Evolutionary conservation across 1,139 yeast species (phyloP), one percentile per base, ranked within the genome.

Genomic region (Maudiozyma humilis): DNA sequence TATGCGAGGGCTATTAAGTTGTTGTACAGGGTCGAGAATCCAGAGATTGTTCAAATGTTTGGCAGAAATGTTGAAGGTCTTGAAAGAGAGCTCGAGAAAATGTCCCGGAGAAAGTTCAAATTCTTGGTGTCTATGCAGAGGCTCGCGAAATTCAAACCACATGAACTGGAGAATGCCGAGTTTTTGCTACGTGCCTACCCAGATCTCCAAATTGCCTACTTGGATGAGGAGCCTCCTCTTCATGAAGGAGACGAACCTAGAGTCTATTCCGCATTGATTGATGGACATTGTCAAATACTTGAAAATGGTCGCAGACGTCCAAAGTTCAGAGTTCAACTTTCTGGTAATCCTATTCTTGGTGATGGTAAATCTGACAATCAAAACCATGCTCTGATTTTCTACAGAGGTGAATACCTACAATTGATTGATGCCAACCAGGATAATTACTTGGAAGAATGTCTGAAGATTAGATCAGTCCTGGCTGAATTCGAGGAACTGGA

Each of bases 331-430:
- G 81, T 91, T 56, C 96, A 89, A 75, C 76, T 91, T 57, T 88
- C 96, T 57, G 98, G 98, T 75, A 91, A 91, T 69, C 97, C 98
- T 63, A 91, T 91, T 68, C 76, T 91, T 63, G 98, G 98, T 78
- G 98, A 91, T 68, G 98, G 98, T 81, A 91, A 91, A 70, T 86
- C 97, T 62, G 98, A 91, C 78, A 91, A 91, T 70, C 98, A 91
- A 72, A 91, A 91, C 70, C 97, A 89, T 70, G 88, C 97, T 51
- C 70, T 91, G 59, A 87, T 91, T 64, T 91, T 91, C 78, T 85
- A 88, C 73, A 86, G 98, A 72, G 98, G 98, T 78, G 98, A 91
- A 72, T 91, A 91, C 69, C 79, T 91, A 57, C 97, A 91, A 71
- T 78, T 91, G 70, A 84, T 91, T 63, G 98, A 91, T 81, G 97